Evolutionary conservation across 1,284 basidiomycete genomes (phyloP), one percentile per base, ranked within the genome.

Genomic region (Singerocomus inundabilis): DNA sequence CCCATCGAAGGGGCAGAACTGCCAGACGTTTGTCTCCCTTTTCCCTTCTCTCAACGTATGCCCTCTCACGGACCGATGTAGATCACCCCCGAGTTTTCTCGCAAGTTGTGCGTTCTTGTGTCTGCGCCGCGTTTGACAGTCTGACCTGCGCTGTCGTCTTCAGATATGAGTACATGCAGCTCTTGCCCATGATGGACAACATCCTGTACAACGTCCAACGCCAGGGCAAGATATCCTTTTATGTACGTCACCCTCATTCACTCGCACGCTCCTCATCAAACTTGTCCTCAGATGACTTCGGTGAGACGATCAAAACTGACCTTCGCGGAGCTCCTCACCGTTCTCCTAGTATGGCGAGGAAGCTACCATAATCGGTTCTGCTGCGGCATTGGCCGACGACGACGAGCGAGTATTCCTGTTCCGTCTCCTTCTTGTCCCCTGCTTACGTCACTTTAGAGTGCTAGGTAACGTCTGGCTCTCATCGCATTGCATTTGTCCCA

Each of bases 201-300:
- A 76, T 95, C 25, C 76, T 97, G 18, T 92, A 94, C 72, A 95
- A 94, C 62, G 84, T 94, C 3, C 93, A 97, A 67, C 80, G 93
- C 15, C 93, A 97, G 70, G 93, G 93, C 26, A 91, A 94, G 63
- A 93, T 95, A 60, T 91, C 90, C 6, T 97, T 97, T 71, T 95
- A 95, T 70, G 92, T 93, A 63, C 63, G 84, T 75, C 40, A 38
- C 40, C 12, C 15, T 24, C 30, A 7, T 35, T 16, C 26, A 16
- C 18, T 29, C 42, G 30, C 42, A 10, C 35, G 48, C 55, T 46
- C 63, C 57, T 52, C 28, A 54, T 44, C 42, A 44, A 40, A 41
- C 31, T 24, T 21, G n/a, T 26, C 18, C 31, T 31, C 50, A 89
- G 87, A 89, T 91, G 85, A 91, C 88, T 26, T 75, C 85, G 35